phyloP scores from a whole-genome alignment of 352 stramenopile genomes.

The Globisporangium perplexum region DNA sequence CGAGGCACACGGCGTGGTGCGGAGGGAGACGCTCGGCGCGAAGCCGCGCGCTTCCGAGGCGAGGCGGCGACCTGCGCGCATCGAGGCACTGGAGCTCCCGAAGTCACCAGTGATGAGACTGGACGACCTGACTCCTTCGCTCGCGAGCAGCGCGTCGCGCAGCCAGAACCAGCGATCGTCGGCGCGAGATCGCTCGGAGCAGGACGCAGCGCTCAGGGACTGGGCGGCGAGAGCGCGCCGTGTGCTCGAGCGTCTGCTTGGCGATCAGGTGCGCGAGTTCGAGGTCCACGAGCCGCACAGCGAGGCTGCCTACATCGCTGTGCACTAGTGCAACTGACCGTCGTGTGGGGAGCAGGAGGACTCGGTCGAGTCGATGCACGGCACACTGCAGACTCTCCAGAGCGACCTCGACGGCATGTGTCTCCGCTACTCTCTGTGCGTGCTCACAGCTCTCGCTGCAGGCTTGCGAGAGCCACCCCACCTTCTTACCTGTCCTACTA shows the following conservation, averaged over 20 bases:
- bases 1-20: neutral
- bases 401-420: constrained; percentile 4
- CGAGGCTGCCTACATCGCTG: no score
- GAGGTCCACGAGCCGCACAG: no score
- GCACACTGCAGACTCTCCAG: neutral
- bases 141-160: neutral
- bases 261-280: no score
- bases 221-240: constrained; percentile 1
- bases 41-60: neutral
- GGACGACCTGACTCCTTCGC: neutral
- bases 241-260: neutral
- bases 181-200: neutral
- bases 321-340: no score
- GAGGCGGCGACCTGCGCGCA: neutral
- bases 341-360: no score
- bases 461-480: no score
- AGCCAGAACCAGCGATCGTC: neutral
- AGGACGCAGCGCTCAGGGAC: constrained; percentile 1
- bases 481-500: no score
- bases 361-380: no score
- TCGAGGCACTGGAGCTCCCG: neutral
- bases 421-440: constrained; percentile 7
- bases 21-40: neutral
- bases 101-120: no score
- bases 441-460: neutral